Evolutionary conservation across 1,284 basidiomycete species (phyloP), one percentile per base, ranked within the genome.

Genomic region (Marasmius fiardii): DNA sequence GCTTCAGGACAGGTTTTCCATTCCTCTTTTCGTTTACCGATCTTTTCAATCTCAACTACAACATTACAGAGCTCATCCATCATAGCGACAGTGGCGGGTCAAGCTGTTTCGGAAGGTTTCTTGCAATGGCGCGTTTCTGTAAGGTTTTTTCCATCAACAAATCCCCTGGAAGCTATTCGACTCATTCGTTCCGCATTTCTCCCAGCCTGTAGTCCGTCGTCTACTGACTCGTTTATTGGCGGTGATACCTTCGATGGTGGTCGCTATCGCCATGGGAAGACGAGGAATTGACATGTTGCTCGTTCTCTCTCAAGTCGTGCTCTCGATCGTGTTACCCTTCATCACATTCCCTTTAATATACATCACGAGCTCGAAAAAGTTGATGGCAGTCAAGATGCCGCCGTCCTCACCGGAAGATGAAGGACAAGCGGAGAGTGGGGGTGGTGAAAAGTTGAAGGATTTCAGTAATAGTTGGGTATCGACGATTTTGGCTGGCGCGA

Each of bases 91-190:
- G 80, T 98, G 11, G 91, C 94, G 0, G 96, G 95, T 0, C 89
- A 98, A 71, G 88, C 95, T 44, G 90, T 98, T 33, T 90, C 88
- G 0, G 96, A 98, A 72, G 96, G 96, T 0, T 97, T 98, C 71
- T 80, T 99, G 58, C 83, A 86, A 56, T 98, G 95, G 95, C 82
- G 82, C 52, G 81, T 93, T 49, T 90, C 92, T 55, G 90, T 57
- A 24, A 52, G 55, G 56, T 31, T 18, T 44, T 2, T 10, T 31
- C 31, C 31, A 4, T 51, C 31, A 37, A 48, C 16, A 39, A 26
- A 1, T 34, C 10, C 20, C 11, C 31, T 39, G 2, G 18, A 14
- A 16, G 21, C 43, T 5, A n/a, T n/a, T n/a, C n/a, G n/a, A n/a
- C n/a, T n/a, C n/a, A n/a, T n/a, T n/a, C n/a, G n/a, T n/a, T 37